phyloP scores from a whole-genome alignment of 495 filamentous ascomycete species.

The Aspergillus bridgeri region DNA sequence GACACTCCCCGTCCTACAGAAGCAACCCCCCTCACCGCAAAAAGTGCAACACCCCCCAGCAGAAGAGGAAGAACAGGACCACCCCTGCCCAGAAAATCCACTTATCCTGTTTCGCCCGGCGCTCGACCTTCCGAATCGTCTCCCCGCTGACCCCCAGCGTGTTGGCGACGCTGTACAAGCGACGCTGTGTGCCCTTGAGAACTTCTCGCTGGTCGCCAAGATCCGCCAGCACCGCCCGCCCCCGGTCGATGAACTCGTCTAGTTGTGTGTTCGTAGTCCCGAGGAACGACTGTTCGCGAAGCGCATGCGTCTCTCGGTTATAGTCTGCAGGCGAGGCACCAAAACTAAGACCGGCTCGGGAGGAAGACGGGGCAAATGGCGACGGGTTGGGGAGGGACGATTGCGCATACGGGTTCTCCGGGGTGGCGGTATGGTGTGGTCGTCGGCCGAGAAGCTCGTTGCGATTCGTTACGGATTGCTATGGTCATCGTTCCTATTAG shows the following conservation, averaged over 20 bases:
- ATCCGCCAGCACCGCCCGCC: slow-evolving; percentile 84
- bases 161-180: slow-evolving; percentile 88
- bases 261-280: slow-evolving; percentile 71
- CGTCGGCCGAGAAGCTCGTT: slow-evolving; percentile 87
- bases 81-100: slow-evolving; percentile 96
- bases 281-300: slow-evolving; percentile 89
- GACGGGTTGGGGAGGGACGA: slow-evolving; percentile 43
- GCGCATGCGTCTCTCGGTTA: slow-evolving; percentile 73
- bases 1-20: background rate
- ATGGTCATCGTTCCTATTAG: slow-evolving; percentile 4
- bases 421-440: slow-evolving; percentile 79
- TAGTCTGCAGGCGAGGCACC: slow-evolving; percentile 56
- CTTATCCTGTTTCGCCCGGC: slow-evolving; percentile 89
- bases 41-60: slow-evolving; percentile 83
- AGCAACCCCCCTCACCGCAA: slow-evolving; percentile 54
- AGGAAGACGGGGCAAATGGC: slow-evolving; percentile 37
- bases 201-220: slow-evolving; percentile 88
- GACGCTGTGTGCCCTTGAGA: slow-evolving; percentile 87
- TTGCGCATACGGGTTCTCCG: slow-evolving; percentile 91
- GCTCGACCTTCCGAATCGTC: slow-evolving; percentile 92
- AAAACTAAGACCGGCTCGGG: slow-evolving; percentile 46
- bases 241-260: slow-evolving; percentile 90
- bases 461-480: slow-evolving; percentile 68
- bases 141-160: slow-evolving; percentile 92
- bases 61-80: slow-evolving; percentile 86